Base-by-base conservation (phyloP, 257 asterid species). In the Capsicum baccatum region DNA sequence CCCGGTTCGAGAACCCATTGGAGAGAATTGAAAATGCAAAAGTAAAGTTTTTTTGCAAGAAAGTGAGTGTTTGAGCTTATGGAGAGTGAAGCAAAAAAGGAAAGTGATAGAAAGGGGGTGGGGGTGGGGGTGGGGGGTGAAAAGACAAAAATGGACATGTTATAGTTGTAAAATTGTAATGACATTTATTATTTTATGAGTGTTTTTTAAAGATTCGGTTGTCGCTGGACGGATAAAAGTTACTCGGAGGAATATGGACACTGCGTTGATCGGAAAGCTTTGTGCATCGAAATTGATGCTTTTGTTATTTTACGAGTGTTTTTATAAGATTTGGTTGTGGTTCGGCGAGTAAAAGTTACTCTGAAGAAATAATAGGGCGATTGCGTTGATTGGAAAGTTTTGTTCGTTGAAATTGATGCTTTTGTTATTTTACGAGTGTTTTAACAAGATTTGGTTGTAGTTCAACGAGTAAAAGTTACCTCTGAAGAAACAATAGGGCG, bases 1-100 rank as follows among this genome's bases (percentile, higher is more conserved):
- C 48, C 96, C 96, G 83, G 91, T 91, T 71, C 97, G 94, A 33
- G 96, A 91, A 85, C 97, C 96, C 96, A 93, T 91, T 6, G 74
- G 5, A 33, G 69, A 58, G 58, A 17, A 42, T 52, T 21, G 71
- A 80, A 71, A 58, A 58, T 44, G 71, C 68, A 67, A 81, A 59
- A 21, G 19, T n/a, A 6, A 3, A 16, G n/a, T 3, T 44, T 44
- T 42, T 42, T 21, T 81, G 76, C 57, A 60, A 74, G 60, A 50
- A 60, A 44, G 39, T 2, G 39, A 35, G 63, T 15, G 64, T 26
- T 26, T 68, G 9, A 42, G 6, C n/a, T 6, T 54, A 47, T 17
- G 76, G 76, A 82, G 79, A 12, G 84, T 21, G 84, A 14, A 69
- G 12, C 37, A 47, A 37, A 58, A 50, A 37, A 58, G 33, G 62